Percentiles rank a stretch among this genome's conserved stretches.
These are phyloP conservation scores for Botryobasidium botryosum DNA, from an alignment of 768 basidiomycete genomes.

Conservation along the genomic window DNA sequence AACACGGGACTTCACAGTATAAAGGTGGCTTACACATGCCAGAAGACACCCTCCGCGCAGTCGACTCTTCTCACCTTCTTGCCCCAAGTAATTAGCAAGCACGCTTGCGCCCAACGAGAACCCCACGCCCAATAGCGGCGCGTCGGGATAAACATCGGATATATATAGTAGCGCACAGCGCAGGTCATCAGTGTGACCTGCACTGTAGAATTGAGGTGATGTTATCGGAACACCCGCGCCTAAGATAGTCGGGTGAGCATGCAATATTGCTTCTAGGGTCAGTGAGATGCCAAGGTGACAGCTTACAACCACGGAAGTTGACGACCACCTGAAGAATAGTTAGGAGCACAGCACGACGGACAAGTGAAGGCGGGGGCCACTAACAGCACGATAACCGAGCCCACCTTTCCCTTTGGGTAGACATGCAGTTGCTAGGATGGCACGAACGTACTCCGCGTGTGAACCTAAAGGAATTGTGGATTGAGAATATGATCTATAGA, in stretches of 20 bases:
- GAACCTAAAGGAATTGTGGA: too few relatives aligned
- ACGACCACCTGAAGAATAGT: too few relatives aligned
- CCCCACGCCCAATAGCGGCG: conserved; percentile 71
- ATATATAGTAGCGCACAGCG: conserved; percentile 68
- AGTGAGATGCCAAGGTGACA: not conserved
- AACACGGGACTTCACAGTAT: conserved; percentile 9
- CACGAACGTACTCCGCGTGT: conserved; percentile 78
- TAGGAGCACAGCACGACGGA: too few relatives aligned
- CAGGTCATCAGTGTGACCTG: conserved; percentile 79
- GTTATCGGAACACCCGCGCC: conserved; percentile 79
- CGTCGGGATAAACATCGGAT: conserved; percentile 49
- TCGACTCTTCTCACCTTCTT: conserved; percentile 52
- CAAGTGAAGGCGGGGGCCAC: too few relatives aligned
- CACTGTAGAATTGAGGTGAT: conserved; percentile 68
- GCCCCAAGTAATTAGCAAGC: conserved; percentile 73
- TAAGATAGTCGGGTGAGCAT: conserved; percentile 21
- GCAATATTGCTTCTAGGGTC: not conserved
- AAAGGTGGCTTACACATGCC: conserved; percentile 43
- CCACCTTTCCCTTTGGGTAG: conserved; percentile 61
- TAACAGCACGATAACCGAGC: conserved; percentile 72
- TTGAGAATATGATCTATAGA: too few relatives aligned
- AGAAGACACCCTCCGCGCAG: conserved; percentile 49
- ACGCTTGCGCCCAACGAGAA: conserved; percentile 93
- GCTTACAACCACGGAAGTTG: conserved; percentile 84
- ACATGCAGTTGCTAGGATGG: conserved; percentile 59